Conservation (phyloP, 2,329 filamentous ascomycete genomes). For the Golovinomyces cichoracearum region DNA sequence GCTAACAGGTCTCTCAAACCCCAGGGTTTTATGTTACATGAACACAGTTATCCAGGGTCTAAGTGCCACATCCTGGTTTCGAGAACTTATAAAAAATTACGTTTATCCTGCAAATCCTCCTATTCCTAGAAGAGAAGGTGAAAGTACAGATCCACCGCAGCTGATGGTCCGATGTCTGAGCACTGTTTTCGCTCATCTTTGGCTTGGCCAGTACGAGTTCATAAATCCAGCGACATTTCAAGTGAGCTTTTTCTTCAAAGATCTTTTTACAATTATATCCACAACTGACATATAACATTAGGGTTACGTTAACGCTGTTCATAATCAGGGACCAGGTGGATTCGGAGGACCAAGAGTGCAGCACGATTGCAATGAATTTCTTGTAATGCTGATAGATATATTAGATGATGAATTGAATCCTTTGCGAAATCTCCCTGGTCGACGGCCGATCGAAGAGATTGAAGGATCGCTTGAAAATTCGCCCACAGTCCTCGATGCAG, state of each 20-base stretch:
- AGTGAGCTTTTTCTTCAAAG: constrained; percentile 19
- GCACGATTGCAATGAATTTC: constrained; percentile 80
- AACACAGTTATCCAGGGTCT: constrained; percentile 74
- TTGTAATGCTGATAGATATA: constrained; percentile 55
- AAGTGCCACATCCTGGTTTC: constrained; percentile 44
- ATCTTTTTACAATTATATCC: neutral
- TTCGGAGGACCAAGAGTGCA: constrained; percentile 43
- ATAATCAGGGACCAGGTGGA: constrained; percentile 1
- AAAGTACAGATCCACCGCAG: constrained; percentile 27
- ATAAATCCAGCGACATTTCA: constrained; percentile 30
- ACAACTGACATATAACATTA: constrained; percentile 4
- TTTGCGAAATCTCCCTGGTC: constrained; percentile 26
- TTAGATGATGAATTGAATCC: constrained; percentile 69
- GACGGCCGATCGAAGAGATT: constrained; percentile 2
- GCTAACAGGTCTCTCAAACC: constrained; percentile 55
- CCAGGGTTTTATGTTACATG: constrained; percentile 68
- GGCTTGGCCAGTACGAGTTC: constrained; percentile 13
- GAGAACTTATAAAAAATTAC: constrained; percentile 32
- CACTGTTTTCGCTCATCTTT: constrained; percentile 24
- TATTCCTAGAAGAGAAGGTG: constrained; percentile 36
- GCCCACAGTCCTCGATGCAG: neutral
- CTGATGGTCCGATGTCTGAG: constrained; percentile 33
- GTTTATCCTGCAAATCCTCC: constrained; percentile 29
- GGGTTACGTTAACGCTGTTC: constrained; percentile 9
- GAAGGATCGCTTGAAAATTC: neutral